Evolutionary conservation across 2,329 filamentous ascomycete genomes (phyloP).

Genomic region (Ophiostoma quercus): DNA sequence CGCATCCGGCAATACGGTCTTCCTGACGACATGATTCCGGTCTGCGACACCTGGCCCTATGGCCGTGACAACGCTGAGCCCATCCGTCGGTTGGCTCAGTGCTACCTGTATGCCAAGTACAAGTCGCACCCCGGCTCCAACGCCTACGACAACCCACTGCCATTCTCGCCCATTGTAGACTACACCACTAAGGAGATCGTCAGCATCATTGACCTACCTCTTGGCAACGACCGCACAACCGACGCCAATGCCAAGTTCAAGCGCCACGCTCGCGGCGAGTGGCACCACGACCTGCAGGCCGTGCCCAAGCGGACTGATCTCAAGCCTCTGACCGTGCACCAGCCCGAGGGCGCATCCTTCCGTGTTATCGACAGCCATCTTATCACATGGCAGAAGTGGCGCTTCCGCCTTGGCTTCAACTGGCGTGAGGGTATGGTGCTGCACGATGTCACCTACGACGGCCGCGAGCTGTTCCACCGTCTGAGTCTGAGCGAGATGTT

Average conservation of each 20-base stretch:
- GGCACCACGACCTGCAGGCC: slow-evolving; percentile 30
- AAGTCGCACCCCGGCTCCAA: slow-evolving; percentile 41
- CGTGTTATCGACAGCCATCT: slow-evolving; percentile 43
- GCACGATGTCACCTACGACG: slow-evolving; percentile 61
- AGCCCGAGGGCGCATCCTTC: slow-evolving; percentile 36
- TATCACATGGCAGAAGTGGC: slow-evolving; percentile 63
- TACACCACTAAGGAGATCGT: slow-evolving; percentile 43
- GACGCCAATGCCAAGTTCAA: slow-evolving; percentile 35
- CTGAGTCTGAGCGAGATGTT: slow-evolving; percentile 65
- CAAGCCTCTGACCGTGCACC: slow-evolving; percentile 20
- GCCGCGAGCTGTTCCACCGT: slow-evolving; percentile 57
- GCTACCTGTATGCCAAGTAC: slow-evolving; percentile 20
- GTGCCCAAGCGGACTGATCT: slow-evolving; percentile 12
- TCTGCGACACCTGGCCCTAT: slow-evolving; percentile 53
- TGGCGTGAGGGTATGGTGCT: slow-evolving; percentile 64
- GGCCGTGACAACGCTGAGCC: slow-evolving; percentile 8
- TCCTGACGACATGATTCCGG: slow-evolving; percentile 41
- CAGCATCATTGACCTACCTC: slow-evolving; percentile 42
- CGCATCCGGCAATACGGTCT: slow-evolving; percentile 41
- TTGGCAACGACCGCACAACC: slow-evolving; percentile 31
- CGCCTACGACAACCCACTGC: slow-evolving; percentile 53
- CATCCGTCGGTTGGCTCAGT: slow-evolving; percentile 17
- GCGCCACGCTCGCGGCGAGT: slow-evolving; percentile 46
- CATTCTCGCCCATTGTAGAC: slow-evolving; percentile 48
- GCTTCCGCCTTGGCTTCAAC: slow-evolving; percentile 64